Evolutionary conservation across 2,329 filamentous ascomycete species (phyloP).

Genomic region (Bipolaris victoriae): DNA sequence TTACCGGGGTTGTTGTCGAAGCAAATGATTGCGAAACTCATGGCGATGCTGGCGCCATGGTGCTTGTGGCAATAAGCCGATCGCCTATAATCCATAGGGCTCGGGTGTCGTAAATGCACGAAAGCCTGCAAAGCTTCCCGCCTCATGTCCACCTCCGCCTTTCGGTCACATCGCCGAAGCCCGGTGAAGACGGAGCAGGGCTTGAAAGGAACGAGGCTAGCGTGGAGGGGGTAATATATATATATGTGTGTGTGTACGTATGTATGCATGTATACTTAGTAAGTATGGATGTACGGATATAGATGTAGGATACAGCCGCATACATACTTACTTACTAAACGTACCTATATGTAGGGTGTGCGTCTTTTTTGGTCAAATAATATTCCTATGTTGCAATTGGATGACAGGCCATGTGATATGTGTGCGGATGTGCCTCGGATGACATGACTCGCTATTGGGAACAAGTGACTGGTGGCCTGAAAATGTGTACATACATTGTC

Average conservation of each 20-base stretch:
- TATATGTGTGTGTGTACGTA: too few relatives aligned
- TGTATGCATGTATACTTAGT: too few relatives aligned
- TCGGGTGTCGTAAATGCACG: neutral
- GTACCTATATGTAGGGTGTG: neutral
- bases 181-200: neutral
- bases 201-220: neutral
- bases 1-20: neutral
- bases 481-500: neutral
- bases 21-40: neutral
- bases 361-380: neutral
- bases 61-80: neutral
- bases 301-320: too few relatives aligned
- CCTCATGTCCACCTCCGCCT: neutral
- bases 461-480: neutral
- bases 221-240: neutral
- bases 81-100: neutral
- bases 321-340: too few relatives aligned
- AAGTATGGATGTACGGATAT: too few relatives aligned
- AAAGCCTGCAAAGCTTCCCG: neutral
- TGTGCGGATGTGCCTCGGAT: neutral
- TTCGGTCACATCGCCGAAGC: slow-evolving; percentile 1
- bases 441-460: neutral
- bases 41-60: neutral
- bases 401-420: neutral
- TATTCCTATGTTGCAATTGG: neutral